Conservation (phyloP, 345 rosid species). For the Draba incana region DNA sequence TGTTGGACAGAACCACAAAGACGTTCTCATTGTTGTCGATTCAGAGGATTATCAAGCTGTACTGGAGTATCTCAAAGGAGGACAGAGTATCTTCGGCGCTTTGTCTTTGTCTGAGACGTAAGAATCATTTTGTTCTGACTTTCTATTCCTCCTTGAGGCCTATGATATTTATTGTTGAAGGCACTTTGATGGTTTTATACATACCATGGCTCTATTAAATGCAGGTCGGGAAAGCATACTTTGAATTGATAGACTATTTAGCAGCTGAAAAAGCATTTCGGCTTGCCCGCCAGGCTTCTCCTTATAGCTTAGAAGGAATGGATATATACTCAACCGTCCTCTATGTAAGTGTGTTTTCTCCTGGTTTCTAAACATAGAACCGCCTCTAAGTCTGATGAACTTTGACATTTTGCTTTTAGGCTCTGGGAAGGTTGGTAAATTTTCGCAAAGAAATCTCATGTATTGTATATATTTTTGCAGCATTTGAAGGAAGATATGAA, state of each 20-base stretch:
- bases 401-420: slow-evolving; percentile 4
- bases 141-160: too few relatives aligned
- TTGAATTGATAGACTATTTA: slow-evolving; percentile 86
- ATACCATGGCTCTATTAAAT: slow-evolving; percentile 19
- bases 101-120: too few relatives aligned
- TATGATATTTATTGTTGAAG: slow-evolving; percentile 7
- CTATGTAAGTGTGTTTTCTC: slow-evolving; percentile 62
- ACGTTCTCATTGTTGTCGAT: slow-evolving; percentile 87
- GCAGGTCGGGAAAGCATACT: slow-evolving; percentile 93
- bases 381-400: slow-evolving; percentile 9
- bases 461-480: slow-evolving; percentile 47
- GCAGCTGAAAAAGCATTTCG: slow-evolving; percentile 89
- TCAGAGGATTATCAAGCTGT: slow-evolving; percentile 72
- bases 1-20: slow-evolving; percentile 83
- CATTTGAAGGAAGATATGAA: slow-evolving; percentile 99
- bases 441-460: neutral
- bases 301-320: slow-evolving; percentile 94
- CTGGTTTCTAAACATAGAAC: slow-evolving; percentile 4
- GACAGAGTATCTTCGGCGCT: too few relatives aligned
- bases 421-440: slow-evolving; percentile 6
- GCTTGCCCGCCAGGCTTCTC: slow-evolving; percentile 80
- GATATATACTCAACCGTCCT: slow-evolving; percentile 94
- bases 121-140: too few relatives aligned
- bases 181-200: slow-evolving; percentile 9
- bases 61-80: slow-evolving; percentile 72